These are phyloP conservation scores for Diaporthe ampelina DNA, from an alignment of 2,329 filamentous ascomycete genomes.

Conservation along the genomic window DNA sequence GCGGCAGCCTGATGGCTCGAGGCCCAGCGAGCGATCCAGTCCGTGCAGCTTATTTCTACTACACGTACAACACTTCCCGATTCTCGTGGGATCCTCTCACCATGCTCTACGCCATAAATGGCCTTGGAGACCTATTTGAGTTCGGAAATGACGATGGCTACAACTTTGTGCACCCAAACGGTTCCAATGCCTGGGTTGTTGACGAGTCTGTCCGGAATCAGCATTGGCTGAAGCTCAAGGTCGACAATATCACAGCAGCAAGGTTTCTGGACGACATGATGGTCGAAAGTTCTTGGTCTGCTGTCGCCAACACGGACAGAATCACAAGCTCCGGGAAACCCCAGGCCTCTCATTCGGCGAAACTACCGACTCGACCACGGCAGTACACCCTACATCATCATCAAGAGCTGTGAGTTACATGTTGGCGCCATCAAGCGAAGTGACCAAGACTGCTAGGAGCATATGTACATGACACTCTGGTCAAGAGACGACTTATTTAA, in stretches of 20 bases:
- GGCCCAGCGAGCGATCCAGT: conserved; percentile 53
- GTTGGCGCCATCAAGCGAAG: not conserved
- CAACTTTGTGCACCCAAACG: conserved; percentile 56
- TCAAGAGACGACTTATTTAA: not conserved
- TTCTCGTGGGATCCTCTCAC: conserved; percentile 60
- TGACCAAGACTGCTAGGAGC: not conserved
- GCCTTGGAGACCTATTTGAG: conserved; percentile 53
- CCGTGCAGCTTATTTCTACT: conserved; percentile 56
- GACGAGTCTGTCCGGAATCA: conserved; percentile 54
- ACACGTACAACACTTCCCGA: conserved; percentile 52
- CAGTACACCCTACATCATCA: conserved; percentile 10
- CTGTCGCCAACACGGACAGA: not conserved
- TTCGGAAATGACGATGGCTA: conserved; percentile 56
- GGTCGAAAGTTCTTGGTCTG: conserved; percentile 3
- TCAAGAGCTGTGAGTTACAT: not conserved
- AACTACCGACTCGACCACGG: not conserved
- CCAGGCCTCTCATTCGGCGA: not conserved
- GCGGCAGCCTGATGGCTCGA: conserved; percentile 51
- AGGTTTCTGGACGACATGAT: not conserved
- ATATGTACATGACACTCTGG: not conserved
- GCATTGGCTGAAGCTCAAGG: conserved; percentile 55
- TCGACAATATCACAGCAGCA: conserved; percentile 44
- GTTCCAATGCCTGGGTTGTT: conserved; percentile 59
- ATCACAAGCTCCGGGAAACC: not conserved
- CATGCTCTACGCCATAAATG: conserved; percentile 55